Percentiles rank a stretch among this genome's conserved stretches.
Evolutionary conservation across 352 stramenopile species (phyloP).

Genomic region (Globisporangium splendens): DNA sequence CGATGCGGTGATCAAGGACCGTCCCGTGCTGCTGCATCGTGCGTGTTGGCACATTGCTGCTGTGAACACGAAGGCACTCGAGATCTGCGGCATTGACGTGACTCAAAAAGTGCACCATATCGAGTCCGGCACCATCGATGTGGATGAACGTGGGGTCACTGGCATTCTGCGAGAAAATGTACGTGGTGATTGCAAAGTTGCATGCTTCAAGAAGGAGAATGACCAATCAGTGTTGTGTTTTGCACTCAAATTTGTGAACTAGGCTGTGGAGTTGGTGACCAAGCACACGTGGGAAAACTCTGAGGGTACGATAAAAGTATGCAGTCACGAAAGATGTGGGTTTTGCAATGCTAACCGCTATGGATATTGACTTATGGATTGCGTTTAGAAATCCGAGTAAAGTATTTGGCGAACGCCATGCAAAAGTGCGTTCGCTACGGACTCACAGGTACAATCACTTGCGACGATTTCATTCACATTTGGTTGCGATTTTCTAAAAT

Average conservation of each 20-base stretch:
- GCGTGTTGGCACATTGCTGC: constrained; percentile 88
- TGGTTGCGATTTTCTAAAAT: too few relatives aligned
- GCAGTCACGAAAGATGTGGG: too few relatives aligned
- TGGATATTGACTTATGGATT: too few relatives aligned
- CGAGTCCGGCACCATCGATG: constrained; percentile 52
- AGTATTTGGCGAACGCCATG: constrained; percentile 62
- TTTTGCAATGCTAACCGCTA: too few relatives aligned
- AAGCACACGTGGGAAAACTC: constrained; percentile 71
- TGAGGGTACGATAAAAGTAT: constrained; percentile 27
- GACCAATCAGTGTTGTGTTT: not conserved
- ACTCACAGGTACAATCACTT: constrained; percentile 42
- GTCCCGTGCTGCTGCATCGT: constrained; percentile 82
- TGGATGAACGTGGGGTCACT: constrained; percentile 58
- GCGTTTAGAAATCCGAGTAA: constrained; percentile 41
- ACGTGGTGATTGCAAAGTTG: constrained; percentile 1
- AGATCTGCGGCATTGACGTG: constrained; percentile 55
- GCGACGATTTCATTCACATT: not conserved
- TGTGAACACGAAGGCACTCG: constrained; percentile 82
- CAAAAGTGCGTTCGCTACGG: constrained; percentile 67
- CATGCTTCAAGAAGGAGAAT: too few relatives aligned
- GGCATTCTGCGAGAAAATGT: constrained; percentile 72
- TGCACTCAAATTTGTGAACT: not conserved
- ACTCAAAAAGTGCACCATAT: constrained; percentile 24
- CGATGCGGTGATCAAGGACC: constrained; percentile 62
- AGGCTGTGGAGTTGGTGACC: constrained; percentile 69